Conservation (phyloP, 2,329 filamentous ascomycete species). For the Claviceps africana region DNA sequence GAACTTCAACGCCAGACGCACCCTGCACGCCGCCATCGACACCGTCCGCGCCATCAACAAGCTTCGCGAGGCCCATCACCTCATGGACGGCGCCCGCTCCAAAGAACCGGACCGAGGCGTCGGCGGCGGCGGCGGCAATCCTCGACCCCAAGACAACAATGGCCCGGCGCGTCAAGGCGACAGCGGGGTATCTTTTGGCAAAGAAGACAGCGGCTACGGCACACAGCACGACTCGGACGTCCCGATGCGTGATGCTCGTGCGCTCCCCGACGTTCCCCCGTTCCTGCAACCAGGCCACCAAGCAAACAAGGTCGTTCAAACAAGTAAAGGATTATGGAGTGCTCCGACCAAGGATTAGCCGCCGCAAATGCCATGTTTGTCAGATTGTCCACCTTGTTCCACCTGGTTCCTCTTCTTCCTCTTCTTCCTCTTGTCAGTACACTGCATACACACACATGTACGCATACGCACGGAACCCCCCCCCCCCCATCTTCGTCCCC, state of each 20-base stretch:
- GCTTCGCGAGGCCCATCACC: slow-evolving; percentile 47
- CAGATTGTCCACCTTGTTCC: not conserved
- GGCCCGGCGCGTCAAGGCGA: slow-evolving; percentile 25
- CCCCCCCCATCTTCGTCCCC: no score
- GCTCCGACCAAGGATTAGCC: slow-evolving; percentile 15
- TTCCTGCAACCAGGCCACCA: slow-evolving; percentile 40
- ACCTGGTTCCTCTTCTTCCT: not conserved
- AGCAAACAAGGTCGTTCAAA: slow-evolving; percentile 46
- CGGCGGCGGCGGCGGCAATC: slow-evolving; percentile 14
- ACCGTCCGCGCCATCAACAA: slow-evolving; percentile 60
- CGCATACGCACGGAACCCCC: no score
- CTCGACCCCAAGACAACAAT: not conserved
- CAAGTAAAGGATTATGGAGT: slow-evolving; percentile 49
- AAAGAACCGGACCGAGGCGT: slow-evolving; percentile 32
- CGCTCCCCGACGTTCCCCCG: slow-evolving; percentile 26
- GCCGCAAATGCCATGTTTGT: not conserved
- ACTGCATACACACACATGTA: not conserved
- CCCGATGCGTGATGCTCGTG: slow-evolving; percentile 29
- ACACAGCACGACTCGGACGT: slow-evolving; percentile 28
- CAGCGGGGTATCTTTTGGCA: slow-evolving; percentile 27
- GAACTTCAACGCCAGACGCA: slow-evolving; percentile 59
- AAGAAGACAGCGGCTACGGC: slow-evolving; percentile 36
- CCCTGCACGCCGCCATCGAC: slow-evolving; percentile 56
- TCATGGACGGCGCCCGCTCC: slow-evolving; percentile 41
- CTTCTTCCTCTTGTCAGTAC: not conserved